Base-by-base conservation (phyloP, 441 rosid genomes). In the Pelargonium cotyledonis region DNA sequence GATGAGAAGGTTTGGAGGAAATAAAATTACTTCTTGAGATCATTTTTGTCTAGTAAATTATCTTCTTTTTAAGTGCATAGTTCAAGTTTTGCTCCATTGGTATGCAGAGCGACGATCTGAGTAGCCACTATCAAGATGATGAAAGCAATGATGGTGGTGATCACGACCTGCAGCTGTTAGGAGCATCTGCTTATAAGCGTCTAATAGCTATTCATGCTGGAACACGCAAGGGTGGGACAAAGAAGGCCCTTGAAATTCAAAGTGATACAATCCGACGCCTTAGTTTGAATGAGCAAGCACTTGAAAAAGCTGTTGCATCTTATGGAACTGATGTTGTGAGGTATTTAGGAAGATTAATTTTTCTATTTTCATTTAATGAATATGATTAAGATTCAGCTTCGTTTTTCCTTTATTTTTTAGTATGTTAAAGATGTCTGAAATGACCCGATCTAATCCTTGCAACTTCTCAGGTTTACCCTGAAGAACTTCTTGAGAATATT, bases 191-290 rank as follows among this genome's bases (percentile, higher is more conserved):
- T 60, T 93, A 93, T 75, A 91, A 83, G 71, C 72, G 83, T 72
- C 46, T 93, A 71, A 93, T 93, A 72, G 90, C 96, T 75, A 91
- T 91, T 46, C 93, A 84, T 67, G 95, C 97, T 66, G 95, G 97
- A 70, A 91, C 88, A 77, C 96, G 95, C 6, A 89, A 90, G 83
- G 98, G 98, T 14, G 96, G 97, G 14, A 67, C 91, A 47, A 65
- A 31, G 73, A 95, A 88, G 67, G 84, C 84, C 53, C 76, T 91
- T 60, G 78, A 68, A 65, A 90, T 91, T 91, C 95, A 74, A 29
- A 3, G 18, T 12, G 68, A 69, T 73, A 9, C 4, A 29, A 5
- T 16, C 0, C 9, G 46, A n/a, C 83, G 98, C 68, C 89, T 89
- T 76, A 92, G 98, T 77, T 75, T 93, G 55, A 91, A 96, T 68